Base-by-base conservation (phyloP, 306 rosid species). In the Crotalaria pallida region DNA sequence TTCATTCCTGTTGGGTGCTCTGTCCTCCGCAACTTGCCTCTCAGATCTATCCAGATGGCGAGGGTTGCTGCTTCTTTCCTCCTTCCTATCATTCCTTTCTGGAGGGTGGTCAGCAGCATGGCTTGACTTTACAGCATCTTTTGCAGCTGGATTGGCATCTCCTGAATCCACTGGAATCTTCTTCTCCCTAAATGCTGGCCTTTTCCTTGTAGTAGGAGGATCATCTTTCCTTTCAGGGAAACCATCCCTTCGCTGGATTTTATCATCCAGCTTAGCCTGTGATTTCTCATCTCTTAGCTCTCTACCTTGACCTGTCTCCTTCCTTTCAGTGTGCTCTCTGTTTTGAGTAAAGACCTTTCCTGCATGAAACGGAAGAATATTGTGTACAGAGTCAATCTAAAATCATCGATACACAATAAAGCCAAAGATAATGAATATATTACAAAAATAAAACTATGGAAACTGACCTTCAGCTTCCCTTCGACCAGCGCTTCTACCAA, bases 181-280 rank as follows among this genome's bases (percentile, higher is more conserved):
- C 78, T 82, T 88, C 92, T 93, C 98, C 81, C 88, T 84, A 74
- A 93, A 93, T 63, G 96, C 87, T 10, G 94, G 92, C 58, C 96
- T 84, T 80, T 81, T 94, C 83, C 88, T 89, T 33, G 64, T 56
- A 59, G 83, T 61, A 56, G 84, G 75, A 11, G 34, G 74, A 60
- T 78, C 86, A 31, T 81, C 84, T 69, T 84, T 86, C 74, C 79
- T 71, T 79, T 87, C 88, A 18, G 76, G 11, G 69, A 80, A 75
- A 45, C 84, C 77, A 58, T 81, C 87, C 70, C 74, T 90, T 78
- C 79, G 81, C 85, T 80, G 83, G 50, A 57, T 22, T 45, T 59
- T 74, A 23, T 73, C 85, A 43, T 77, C 87, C 31, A 63, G 67
- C 56, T 72, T 84, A 24, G 76, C 41, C 76, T 50, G 78, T 59